phyloP scores from a whole-genome alignment of 768 basidiomycete genomes.

The Galerina sulciceps region DNA sequence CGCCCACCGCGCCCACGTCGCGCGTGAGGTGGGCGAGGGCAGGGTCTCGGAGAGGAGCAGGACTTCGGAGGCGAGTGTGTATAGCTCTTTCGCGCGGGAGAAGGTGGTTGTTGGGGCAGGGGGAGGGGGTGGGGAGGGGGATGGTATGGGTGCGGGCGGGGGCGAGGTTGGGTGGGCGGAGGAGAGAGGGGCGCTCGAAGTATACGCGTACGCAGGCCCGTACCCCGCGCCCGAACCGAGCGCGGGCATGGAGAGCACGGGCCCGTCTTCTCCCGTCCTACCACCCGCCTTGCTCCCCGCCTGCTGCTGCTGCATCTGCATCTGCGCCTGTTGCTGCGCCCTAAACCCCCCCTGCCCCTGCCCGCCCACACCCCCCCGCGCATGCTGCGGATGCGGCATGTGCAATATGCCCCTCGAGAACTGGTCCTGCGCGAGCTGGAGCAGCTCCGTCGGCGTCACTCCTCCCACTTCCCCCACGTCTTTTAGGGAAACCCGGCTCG shows the following conservation, averaged over 20 bases:
- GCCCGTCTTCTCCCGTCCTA: not conserved
- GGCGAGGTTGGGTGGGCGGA: not conserved
- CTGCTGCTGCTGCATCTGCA: not conserved
- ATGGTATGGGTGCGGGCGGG: not conserved
- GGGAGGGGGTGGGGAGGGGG: constrained; percentile 11
- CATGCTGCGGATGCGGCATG: constrained; percentile 57
- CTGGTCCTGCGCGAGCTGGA: constrained; percentile 69
- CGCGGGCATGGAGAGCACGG: no score
- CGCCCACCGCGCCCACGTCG: constrained; percentile 64
- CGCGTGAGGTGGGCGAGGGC: constrained; percentile 44
- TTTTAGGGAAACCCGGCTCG: constrained; percentile 49
- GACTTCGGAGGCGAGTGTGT: constrained; percentile 65
- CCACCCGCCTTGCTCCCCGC: not conserved
- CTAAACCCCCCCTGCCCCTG: not conserved
- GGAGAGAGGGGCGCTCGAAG: not conserved
- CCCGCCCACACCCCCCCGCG: not conserved
- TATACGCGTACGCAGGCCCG: not conserved
- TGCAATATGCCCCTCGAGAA: constrained; percentile 72
- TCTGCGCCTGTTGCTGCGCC: not conserved
- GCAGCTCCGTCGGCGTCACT: constrained; percentile 51
- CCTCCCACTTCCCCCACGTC: constrained; percentile 5
- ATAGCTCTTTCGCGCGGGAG: constrained; percentile 62
- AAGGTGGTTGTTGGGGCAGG: constrained; percentile 34
- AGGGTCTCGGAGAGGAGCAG: constrained; percentile 64
- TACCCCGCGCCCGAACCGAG: not conserved